phyloP scores from a whole-genome alignment of 257 asterid genomes.

The Plectranthus barbatus region DNA sequence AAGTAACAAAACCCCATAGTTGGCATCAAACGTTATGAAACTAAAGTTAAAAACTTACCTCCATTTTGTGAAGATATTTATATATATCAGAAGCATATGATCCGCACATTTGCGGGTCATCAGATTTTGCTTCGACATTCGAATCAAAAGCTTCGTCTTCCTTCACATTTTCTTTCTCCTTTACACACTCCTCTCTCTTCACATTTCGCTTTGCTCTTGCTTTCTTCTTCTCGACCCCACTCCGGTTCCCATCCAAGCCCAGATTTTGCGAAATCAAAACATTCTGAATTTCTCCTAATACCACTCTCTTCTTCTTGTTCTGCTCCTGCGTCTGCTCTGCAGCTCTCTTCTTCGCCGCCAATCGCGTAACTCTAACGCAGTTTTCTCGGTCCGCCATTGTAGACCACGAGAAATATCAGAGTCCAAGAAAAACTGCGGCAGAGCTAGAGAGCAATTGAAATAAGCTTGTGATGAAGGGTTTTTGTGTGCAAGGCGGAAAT shows the following conservation, averaged over 20 bases:
- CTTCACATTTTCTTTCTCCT: slow-evolving; percentile 10
- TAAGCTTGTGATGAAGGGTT: not conserved
- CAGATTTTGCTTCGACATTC: slow-evolving; percentile 20
- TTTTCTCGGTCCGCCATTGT: slow-evolving; percentile 62
- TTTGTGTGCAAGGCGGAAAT: slow-evolving; percentile 5
- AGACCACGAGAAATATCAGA: not conserved
- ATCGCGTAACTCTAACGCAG: slow-evolving; percentile 52
- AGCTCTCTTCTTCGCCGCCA: slow-evolving; percentile 74
- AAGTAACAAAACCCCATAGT: too few relatives aligned
- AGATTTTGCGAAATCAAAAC: not conserved
- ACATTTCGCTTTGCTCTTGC: slow-evolving; percentile 11
- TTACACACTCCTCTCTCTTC: slow-evolving; percentile 19
- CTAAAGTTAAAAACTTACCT: slow-evolving; percentile 33
- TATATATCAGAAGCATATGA: slow-evolving; percentile 63
- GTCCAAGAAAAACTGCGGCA: not conserved
- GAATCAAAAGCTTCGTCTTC: slow-evolving; percentile 18
- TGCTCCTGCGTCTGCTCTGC: slow-evolving; percentile 34
- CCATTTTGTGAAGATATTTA: slow-evolving; percentile 64
- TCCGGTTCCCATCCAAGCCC: not conserved
- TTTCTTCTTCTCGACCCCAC: slow-evolving; percentile 5
- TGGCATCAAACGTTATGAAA: not conserved
- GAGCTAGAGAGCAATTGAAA: not conserved
- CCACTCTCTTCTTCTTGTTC: slow-evolving; percentile 54
- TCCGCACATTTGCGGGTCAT: slow-evolving; percentile 67
- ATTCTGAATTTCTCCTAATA: slow-evolving; percentile 63